These are phyloP conservation scores for Ogataea populi-albae DNA, from an alignment of 805 yeast genomes.

Conservation along the genomic window DNA sequence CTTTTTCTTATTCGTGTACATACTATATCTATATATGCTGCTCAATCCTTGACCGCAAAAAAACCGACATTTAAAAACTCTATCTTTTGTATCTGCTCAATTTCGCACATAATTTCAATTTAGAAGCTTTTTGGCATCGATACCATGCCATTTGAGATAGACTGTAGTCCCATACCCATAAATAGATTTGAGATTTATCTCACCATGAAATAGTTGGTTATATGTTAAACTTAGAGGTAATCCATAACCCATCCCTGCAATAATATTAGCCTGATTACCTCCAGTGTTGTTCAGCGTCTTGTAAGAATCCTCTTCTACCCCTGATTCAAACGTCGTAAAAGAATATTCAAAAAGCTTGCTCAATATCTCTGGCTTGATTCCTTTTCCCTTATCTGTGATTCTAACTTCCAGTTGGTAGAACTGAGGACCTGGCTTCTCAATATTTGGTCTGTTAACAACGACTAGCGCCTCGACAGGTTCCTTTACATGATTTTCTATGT, in stretches of 20 bases:
- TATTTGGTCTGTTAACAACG: constrained; percentile 31
- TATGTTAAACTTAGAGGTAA: constrained; percentile 79
- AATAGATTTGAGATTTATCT: constrained; percentile 63
- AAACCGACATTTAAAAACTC: not conserved
- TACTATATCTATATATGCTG: too few species aligned
- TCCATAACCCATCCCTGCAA: constrained; percentile 98
- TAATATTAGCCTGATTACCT: constrained; percentile 45
- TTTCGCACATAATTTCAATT: constrained; percentile 2
- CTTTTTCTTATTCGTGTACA: not conserved
- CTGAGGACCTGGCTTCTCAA: constrained; percentile 25
- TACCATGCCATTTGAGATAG: constrained; percentile 48
- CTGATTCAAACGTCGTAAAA: constrained; percentile 68
- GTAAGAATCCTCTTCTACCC: constrained; percentile 49
- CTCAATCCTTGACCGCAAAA: not conserved
- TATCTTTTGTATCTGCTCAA: too few species aligned
- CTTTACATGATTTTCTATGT: constrained; percentile 62
- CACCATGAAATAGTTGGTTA: constrained; percentile 70
- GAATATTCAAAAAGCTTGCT: constrained; percentile 79
- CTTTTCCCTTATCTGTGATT: constrained; percentile 85
- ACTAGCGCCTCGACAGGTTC: constrained; percentile 49
- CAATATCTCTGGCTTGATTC: constrained; percentile 68
- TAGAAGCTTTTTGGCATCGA: constrained; percentile 25
- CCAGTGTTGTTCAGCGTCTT: constrained; percentile 65
- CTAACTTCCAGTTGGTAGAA: constrained; percentile 56
- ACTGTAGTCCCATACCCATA: constrained; percentile 81